Conservation (phyloP, 805 yeast genomes). For the Barnettozyma sucrosica region DNA sequence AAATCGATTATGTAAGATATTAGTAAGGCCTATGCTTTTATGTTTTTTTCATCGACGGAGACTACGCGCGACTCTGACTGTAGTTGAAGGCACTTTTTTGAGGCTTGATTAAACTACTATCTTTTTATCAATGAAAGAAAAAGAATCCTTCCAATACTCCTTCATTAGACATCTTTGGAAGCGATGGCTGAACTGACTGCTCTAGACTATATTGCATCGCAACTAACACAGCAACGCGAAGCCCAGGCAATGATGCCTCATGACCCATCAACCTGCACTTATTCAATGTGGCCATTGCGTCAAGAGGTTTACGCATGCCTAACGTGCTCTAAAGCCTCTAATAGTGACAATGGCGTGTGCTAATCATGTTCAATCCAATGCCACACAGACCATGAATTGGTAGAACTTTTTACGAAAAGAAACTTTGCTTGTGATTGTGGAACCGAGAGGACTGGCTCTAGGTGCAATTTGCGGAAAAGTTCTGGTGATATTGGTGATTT, state of each 20-base stretch:
- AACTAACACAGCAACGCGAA: constrained; percentile 38
- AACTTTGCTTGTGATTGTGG: constrained; percentile 91
- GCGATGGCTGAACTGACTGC: constrained; percentile 1
- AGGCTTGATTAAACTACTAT: too few relatives aligned
- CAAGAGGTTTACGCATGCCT: constrained; percentile 85
- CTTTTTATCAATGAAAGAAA: too few relatives aligned
- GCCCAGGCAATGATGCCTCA: constrained; percentile 83
- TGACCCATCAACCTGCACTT: constrained; percentile 81
- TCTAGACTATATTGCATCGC: background rate
- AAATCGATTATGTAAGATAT: too few relatives aligned
- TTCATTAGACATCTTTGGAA: background rate
- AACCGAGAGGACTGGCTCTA: constrained; percentile 46
- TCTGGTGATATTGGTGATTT: constrained; percentile 44
- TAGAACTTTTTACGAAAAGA: constrained; percentile 80
- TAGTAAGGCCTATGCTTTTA: too few relatives aligned
- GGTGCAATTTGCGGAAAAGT: constrained; percentile 28
- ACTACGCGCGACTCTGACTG: too few relatives aligned
- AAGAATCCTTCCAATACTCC: too few relatives aligned
- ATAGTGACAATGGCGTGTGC: constrained; percentile 62
- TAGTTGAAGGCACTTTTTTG: too few relatives aligned
- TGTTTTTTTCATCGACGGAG: too few relatives aligned
- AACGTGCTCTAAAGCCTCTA: constrained; percentile 51
- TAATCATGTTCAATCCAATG: constrained; percentile 93
- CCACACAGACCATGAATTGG: constrained; percentile 79
- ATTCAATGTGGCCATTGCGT: constrained; percentile 58